These are phyloP conservation scores for Talaromyces funiculosus DNA, from an alignment of 2,329 filamentous ascomycete species.

Conservation along the genomic window DNA sequence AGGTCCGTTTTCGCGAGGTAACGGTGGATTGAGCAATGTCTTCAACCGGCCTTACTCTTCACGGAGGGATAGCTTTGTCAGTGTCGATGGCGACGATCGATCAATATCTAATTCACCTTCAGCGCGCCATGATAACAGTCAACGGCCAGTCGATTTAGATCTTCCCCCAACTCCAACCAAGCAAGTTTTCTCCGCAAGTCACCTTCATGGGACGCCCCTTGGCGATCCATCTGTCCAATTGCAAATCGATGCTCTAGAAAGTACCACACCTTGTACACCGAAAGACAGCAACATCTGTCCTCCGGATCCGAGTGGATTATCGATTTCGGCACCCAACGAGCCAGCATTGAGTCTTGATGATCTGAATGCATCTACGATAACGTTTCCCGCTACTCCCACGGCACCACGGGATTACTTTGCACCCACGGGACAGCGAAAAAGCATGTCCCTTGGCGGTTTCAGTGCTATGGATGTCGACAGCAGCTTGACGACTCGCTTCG, in stretches of 20 bases:
- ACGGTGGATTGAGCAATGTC: constrained; percentile 57
- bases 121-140: constrained; percentile 50
- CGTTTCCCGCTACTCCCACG: constrained; percentile 77
- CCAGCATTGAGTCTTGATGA: constrained; percentile 35
- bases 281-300: constrained; percentile 62
- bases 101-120: constrained; percentile 54
- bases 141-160: constrained; percentile 60
- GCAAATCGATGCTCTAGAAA: constrained; percentile 50
- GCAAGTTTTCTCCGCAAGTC: constrained; percentile 22
- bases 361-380: constrained; percentile 44
- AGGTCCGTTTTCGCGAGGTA: constrained; percentile 61
- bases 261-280: constrained; percentile 68
- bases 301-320: constrained; percentile 74
- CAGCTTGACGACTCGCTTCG: constrained; percentile 68
- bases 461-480: constrained; percentile 70
- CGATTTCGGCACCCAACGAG: constrained; percentile 63
- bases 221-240: constrained; percentile 52
- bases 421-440: constrained; percentile 55
- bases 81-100: constrained; percentile 71
- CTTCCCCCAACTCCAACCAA: constrained; percentile 95
- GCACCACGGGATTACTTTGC: constrained; percentile 54
- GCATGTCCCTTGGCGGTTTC: constrained; percentile 64
- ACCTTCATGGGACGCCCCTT: constrained; percentile 1
- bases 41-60: constrained; percentile 46
- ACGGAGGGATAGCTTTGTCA: constrained; percentile 67